Evolutionary conservation across 2,329 filamentous ascomycete genomes (phyloP), one percentile per base, ranked within the genome.

Genomic region (Colletotrichum aenigma): DNA sequence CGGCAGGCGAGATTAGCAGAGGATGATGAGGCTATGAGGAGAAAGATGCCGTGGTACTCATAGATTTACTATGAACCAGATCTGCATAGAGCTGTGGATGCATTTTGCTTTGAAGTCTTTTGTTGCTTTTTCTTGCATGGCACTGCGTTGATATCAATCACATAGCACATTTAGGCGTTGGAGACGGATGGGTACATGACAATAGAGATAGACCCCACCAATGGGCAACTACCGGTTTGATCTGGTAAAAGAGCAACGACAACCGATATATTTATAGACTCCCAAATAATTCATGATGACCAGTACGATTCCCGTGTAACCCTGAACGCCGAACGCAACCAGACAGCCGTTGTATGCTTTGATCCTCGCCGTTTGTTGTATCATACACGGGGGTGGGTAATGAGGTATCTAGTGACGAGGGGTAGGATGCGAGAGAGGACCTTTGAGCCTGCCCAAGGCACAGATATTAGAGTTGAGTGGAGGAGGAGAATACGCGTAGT

Each of bases 21-120:
- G 34, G 88, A 89, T 55, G 88, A 90, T 66, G 88, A 89, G 74
- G 84, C 87, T 43, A 82, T 87, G 82, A 84, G 85, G 79, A 83
- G 85, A 77, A 92, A 91, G 85, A 80, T 85, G 78, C 77, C 78
- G 4, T 85, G 83, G 83, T 83, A 83, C 74, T 80, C 60, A 73
- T 79, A 62, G 65, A 38, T 9, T 15, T 28, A 30, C 28, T 16
- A 7, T 8, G 18, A 9, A 10, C n/a, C 16, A 15, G 24, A 34
- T 13, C 55, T 34, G 26, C n/a, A 16, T n/a, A 18, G 24, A 24
- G 30, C 28, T 30, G 18, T 9, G 28, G 32, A 28, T 64, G 36
- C 48, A 9, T 36, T 26, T 26, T 56, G 58, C 7, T 34, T 52
- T 75, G 36, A 12, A 66, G 36, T 69, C 13, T 48, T 64, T 71